Conservation (phyloP, 2,329 filamentous ascomycete species). For the Penicillium psychrosexuale region DNA sequence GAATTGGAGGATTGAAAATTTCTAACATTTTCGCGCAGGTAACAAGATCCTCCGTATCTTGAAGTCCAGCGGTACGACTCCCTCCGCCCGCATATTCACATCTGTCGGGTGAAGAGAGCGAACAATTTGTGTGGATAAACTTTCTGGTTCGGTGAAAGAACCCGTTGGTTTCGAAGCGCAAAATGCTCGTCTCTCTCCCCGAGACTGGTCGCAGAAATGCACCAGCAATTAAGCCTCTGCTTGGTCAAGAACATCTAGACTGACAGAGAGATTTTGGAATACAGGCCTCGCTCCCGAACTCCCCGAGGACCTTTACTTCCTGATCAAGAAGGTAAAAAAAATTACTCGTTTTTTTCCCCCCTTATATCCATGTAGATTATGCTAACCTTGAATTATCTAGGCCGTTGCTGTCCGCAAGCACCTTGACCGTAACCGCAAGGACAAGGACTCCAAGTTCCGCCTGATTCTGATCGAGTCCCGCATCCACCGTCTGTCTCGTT, state of each 20-base stretch:
- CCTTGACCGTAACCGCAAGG: slow-evolving; percentile 99
- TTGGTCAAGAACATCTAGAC: slow-evolving; percentile 66
- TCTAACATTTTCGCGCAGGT: slow-evolving; percentile 58
- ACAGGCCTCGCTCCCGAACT: slow-evolving; percentile 98
- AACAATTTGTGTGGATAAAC: slow-evolving; percentile 10
- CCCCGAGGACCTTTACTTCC: slow-evolving; percentile 99
- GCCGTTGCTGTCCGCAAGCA: slow-evolving; percentile 99
- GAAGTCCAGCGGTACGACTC: slow-evolving; percentile 83
- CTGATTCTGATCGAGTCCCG: slow-evolving; percentile 99
- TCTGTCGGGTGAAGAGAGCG: slow-evolving; percentile 27
- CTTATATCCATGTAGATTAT: not conserved
- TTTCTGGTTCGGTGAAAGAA: slow-evolving; percentile 9
- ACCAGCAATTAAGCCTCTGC: slow-evolving; percentile 67
- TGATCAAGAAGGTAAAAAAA: slow-evolving; percentile 92
- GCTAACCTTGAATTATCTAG: slow-evolving; percentile 45
- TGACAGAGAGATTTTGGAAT: slow-evolving; percentile 83
- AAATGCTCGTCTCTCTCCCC: slow-evolving; percentile 10
- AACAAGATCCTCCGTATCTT: slow-evolving; percentile 99
- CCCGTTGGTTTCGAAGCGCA: not conserved
- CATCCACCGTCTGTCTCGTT: slow-evolving; percentile 98
- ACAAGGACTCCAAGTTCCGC: slow-evolving; percentile 99
- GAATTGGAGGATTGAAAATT: slow-evolving; percentile 3
- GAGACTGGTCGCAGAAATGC: slow-evolving; percentile 31
- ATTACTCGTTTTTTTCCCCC: not conserved
- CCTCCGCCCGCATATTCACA: slow-evolving; percentile 21